Conservation (phyloP, 2,329 filamentous ascomycete species). For the Alternaria sp. region DNA sequence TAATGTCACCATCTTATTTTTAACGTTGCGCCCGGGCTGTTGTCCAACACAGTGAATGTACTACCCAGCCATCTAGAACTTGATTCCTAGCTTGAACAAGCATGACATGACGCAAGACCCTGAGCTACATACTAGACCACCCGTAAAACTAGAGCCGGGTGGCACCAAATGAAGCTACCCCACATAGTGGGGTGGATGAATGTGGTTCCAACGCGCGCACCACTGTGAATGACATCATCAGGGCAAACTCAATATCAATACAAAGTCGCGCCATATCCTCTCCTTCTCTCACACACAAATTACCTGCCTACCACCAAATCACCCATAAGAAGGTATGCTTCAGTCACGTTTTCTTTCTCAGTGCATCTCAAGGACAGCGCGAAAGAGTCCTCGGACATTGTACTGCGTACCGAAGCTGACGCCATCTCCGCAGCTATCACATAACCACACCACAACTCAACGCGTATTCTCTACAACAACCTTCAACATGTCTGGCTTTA, state of each 20-base stretch:
- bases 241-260: conserved; percentile 11
- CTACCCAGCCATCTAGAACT: background rate
- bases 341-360: conserved; percentile 14
- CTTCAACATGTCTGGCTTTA: conserved; percentile 47
- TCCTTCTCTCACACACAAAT: conserved; percentile 5
- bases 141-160: conserved; percentile 10
- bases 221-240: conserved; percentile 23
- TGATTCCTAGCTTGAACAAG: background rate
- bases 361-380: conserved; percentile 12
- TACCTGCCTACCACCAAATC: conserved; percentile 4
- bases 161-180: conserved; percentile 9
- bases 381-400: conserved; percentile 15
- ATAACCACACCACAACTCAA: conserved; percentile 7
- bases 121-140: conserved; percentile 11
- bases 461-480: conserved; percentile 19
- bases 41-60: background rate
- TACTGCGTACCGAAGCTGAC: conserved; percentile 28
- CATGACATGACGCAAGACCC: conserved; percentile 20
- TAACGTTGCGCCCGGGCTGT: background rate
- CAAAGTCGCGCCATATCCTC: conserved; percentile 22
- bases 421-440: conserved; percentile 26
- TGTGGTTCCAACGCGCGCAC: conserved; percentile 13
- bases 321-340: conserved; percentile 23
- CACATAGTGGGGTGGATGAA: conserved; percentile 20
- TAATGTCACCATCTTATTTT: conserved; percentile 29